A percentile compares a stretch with the other conserved stretches of the same genome.
Evolutionary conservation across 2,329 filamentous ascomycete species (phyloP).

Genomic region (Elsinoe fawcettii): DNA sequence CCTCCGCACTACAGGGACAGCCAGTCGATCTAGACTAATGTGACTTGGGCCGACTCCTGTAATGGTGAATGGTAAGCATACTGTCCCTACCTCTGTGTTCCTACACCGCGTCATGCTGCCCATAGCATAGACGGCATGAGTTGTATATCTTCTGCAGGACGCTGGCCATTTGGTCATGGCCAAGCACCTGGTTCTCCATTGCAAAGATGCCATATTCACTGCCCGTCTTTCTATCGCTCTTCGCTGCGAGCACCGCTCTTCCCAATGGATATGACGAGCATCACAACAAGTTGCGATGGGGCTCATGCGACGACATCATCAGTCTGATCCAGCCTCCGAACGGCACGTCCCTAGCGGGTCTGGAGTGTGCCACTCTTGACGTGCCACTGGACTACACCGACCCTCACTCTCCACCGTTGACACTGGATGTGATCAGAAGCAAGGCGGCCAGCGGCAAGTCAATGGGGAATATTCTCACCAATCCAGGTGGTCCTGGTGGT

Average conservation of each 20-base stretch:
- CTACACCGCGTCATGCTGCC: neutral
- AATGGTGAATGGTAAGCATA: neutral
- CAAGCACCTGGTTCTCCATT: neutral
- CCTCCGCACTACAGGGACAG: neutral
- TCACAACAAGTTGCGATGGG: neutral
- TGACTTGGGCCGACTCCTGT: neutral
- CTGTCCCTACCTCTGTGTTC: neutral
- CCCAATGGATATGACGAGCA: neutral
- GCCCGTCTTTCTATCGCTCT: neutral
- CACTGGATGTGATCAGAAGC: slow-evolving; percentile 39
- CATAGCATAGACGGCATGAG: neutral
- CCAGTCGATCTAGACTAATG: neutral
- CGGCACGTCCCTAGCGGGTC: slow-evolving; percentile 33
- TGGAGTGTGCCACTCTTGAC: slow-evolving; percentile 42
- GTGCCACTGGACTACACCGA: slow-evolving; percentile 40
- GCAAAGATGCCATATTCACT: neutral
- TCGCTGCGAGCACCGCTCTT: neutral
- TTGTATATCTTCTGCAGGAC: neutral
- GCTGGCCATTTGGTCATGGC: neutral
- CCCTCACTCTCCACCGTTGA: slow-evolving; percentile 24
- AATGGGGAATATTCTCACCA: slow-evolving; percentile 35
- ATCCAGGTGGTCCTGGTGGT: slow-evolving; percentile 40
- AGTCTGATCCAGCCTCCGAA: neutral
- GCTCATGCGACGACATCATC: neutral
- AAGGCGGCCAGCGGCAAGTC: slow-evolving; percentile 39